A percentile compares a stretch with the other conserved stretches of the same genome.
Conservation (phyloP, 192 early-diverging fungal species). For the Lobosporangium transversale region DNA sequence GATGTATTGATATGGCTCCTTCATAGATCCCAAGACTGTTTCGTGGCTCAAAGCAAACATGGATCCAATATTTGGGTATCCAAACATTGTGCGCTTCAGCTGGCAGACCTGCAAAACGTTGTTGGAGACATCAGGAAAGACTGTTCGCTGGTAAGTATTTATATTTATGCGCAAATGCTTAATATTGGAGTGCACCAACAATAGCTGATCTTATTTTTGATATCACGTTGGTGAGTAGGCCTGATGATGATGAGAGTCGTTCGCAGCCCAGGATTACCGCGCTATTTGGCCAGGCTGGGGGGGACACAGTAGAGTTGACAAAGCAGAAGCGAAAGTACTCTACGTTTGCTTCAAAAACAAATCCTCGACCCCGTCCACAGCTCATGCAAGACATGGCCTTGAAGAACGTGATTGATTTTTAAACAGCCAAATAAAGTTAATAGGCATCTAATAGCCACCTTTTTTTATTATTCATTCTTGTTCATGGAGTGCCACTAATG, state of each 20-base stretch:
- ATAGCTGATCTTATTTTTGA: too few relatives aligned
- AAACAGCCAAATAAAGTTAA: slow-evolving; percentile 11
- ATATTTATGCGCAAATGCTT: too few relatives aligned
- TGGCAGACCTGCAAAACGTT: slow-evolving; percentile 89
- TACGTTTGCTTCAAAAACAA: slow-evolving; percentile 19
- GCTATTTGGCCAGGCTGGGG: slow-evolving; percentile 17
- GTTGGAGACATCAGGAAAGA: slow-evolving; percentile 68
- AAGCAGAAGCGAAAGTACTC: slow-evolving; percentile 38
- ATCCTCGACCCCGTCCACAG: slow-evolving; percentile 36
- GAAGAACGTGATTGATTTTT: slow-evolving; percentile 39
- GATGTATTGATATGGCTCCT: not conserved
- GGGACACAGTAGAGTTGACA: slow-evolving; percentile 2
- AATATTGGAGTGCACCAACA: too few relatives aligned
- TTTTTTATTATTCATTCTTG: not conserved
- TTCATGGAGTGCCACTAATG: slow-evolving; percentile 18
- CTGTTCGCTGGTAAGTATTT: slow-evolving; percentile 65
- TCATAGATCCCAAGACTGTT: slow-evolving; percentile 87
- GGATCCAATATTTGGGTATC: slow-evolving; percentile 93
- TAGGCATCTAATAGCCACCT: too few relatives aligned
- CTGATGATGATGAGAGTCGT: slow-evolving; percentile 29
- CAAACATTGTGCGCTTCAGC: slow-evolving; percentile 90
- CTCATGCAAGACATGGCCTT: slow-evolving; percentile 48
- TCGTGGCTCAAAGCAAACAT: slow-evolving; percentile 82
- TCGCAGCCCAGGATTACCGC: slow-evolving; percentile 42
- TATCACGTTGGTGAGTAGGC: slow-evolving; percentile 21